Conservation (phyloP, 202 grass and related monocot species). For the Hordeum pubiflorum region DNA sequence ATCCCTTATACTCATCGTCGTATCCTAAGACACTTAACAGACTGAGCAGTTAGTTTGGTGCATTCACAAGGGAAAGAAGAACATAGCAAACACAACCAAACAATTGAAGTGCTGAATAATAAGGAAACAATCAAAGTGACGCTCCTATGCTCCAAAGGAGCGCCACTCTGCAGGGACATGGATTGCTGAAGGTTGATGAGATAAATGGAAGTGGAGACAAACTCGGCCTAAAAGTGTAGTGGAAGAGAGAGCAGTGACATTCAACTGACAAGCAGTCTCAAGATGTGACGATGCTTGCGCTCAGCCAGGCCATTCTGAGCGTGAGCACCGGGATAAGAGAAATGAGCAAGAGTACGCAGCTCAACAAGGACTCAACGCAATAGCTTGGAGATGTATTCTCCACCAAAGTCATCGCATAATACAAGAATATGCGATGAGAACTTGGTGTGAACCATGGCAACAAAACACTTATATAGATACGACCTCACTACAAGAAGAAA, state of each 20-base stretch:
- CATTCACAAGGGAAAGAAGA: no score
- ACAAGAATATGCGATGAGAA: no score
- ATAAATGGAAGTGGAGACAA: background rate
- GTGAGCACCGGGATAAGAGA: no score
- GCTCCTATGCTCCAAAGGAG: background rate
- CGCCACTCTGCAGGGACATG: background rate
- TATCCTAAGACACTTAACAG: background rate
- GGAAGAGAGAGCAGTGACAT: background rate
- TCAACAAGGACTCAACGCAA: background rate
- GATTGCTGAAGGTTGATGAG: no score
- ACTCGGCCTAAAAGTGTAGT: background rate
- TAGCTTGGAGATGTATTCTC: background rate
- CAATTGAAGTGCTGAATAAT: background rate
- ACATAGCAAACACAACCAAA: background rate
- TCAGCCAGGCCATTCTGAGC: no score
- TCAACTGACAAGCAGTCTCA: background rate
- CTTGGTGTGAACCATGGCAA: background rate
- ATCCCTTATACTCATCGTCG: background rate
- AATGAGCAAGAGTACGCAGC: background rate
- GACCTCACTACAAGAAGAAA: background rate
- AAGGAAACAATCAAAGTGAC: background rate
- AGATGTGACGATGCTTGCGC: background rate
- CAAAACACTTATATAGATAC: background rate
- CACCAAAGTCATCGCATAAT: background rate
- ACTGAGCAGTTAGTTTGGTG: no score